Conservation (phyloP, 129 eudicot genomes). For the Artemisia tridentata region DNA sequence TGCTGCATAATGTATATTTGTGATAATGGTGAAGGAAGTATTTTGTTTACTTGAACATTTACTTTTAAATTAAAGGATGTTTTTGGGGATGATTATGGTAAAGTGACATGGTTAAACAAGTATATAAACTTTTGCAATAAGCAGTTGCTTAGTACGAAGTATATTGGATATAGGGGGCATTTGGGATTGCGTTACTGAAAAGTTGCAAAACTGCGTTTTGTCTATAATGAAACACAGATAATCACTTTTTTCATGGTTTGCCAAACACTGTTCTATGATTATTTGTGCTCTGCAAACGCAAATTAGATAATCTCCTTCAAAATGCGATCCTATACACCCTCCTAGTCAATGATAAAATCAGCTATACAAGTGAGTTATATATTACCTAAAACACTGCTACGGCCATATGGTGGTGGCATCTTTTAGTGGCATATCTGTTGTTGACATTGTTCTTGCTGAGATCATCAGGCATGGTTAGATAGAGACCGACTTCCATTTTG, state of each 20-base stretch:
- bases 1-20: too few species aligned
- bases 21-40: too few species aligned
- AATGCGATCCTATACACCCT: too few species aligned
- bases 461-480: not conserved
- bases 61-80: too few species aligned
- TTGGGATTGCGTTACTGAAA: too few species aligned
- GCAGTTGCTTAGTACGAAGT: not conserved
- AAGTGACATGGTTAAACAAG: slow-evolving; percentile 4
- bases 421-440: not conserved
- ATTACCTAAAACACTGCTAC: not conserved
- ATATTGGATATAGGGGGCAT: not conserved
- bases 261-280: too few species aligned
- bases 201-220: too few species aligned
- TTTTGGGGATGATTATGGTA: not conserved
- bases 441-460: not conserved
- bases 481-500: not conserved
- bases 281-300: too few species aligned
- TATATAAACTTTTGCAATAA: not conserved
- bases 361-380: not conserved
- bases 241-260: too few species aligned
- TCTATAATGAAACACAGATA: too few species aligned
- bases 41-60: too few species aligned
- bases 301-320: too few species aligned
- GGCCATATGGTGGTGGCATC: slow-evolving; percentile 12
- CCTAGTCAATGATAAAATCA: not conserved